Conservation (phyloP, 805 yeast genomes). For the Kodamaea jinghongensis region DNA sequence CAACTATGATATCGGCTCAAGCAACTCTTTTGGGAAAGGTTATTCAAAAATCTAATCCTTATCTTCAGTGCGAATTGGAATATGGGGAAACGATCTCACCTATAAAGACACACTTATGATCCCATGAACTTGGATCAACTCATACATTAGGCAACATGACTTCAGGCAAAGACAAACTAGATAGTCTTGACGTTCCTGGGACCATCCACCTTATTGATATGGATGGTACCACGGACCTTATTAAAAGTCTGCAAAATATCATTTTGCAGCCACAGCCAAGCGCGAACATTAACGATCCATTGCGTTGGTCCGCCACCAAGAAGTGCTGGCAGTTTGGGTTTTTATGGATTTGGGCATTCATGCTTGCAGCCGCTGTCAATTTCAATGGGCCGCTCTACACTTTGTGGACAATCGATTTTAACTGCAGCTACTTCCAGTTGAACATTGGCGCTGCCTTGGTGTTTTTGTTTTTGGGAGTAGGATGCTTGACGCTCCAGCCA, state of each 20-base stretch:
- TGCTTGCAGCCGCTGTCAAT: conserved; percentile 23
- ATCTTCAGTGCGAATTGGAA: too few species aligned
- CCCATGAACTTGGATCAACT: too few species aligned
- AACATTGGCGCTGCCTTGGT: conserved; percentile 48
- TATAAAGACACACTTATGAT: too few species aligned
- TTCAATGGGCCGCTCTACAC: conserved; percentile 36
- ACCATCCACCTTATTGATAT: conserved; percentile 48
- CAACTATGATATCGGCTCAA: too few species aligned
- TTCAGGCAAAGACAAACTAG: too few species aligned
- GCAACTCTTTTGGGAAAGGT: too few species aligned
- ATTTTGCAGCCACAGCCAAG: conserved; percentile 37
- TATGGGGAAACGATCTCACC: too few species aligned
- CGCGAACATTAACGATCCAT: conserved; percentile 32
- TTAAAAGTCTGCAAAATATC: conserved; percentile 26
- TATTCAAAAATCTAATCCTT: too few species aligned
- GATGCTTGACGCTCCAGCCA: conserved; percentile 35
- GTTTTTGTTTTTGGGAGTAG: conserved; percentile 47
- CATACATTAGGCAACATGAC: too few species aligned
- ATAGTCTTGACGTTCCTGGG: conserved; percentile 46
- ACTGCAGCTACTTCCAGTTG: conserved; percentile 35
- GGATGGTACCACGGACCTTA: conserved; percentile 29
- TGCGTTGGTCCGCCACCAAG: conserved; percentile 29
- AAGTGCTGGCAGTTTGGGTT: conserved; percentile 28
- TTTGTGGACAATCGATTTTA: conserved; percentile 28
- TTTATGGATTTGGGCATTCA: conserved; percentile 25